phyloP scores from a whole-genome alignment of 352 stramenopile species.

The Pythium graminicola region DNA sequence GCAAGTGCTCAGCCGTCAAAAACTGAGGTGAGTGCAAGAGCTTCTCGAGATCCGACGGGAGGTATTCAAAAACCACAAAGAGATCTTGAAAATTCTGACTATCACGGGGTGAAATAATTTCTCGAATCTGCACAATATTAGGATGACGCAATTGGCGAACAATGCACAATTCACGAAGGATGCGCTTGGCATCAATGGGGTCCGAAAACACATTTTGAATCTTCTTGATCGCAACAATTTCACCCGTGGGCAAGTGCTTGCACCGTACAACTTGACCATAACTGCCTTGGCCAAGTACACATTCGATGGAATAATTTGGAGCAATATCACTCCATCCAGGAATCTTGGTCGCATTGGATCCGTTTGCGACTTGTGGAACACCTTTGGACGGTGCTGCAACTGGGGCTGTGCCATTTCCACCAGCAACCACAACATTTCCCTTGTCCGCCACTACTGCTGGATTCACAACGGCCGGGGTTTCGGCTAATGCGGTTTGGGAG shows the following conservation, averaged over 20 bases:
- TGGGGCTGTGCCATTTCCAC: slow-evolving; percentile 1
- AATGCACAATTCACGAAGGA: slow-evolving; percentile 87
- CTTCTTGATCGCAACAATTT: slow-evolving; percentile 88
- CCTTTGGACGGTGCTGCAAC: neutral
- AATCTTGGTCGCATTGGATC: slow-evolving; percentile 71
- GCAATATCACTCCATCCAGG: slow-evolving; percentile 77
- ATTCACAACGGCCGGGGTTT: slow-evolving; percentile 49
- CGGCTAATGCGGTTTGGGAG: slow-evolving; percentile 25
- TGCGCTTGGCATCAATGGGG: slow-evolving; percentile 81
- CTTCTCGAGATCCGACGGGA: slow-evolving; percentile 92
- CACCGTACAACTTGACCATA: slow-evolving; percentile 79
- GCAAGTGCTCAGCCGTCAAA: slow-evolving; percentile 92
- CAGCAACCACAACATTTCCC: neutral
- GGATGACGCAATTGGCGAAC: slow-evolving; percentile 71
- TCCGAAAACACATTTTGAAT: slow-evolving; percentile 87
- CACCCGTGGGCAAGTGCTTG: no score
- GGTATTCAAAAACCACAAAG: slow-evolving; percentile 91
- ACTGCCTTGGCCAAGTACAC: slow-evolving; percentile 77
- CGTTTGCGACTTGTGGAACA: slow-evolving; percentile 5
- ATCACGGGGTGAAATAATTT: slow-evolving; percentile 78
- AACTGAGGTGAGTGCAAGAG: slow-evolving; percentile 92
- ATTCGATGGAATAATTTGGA: slow-evolving; percentile 80
- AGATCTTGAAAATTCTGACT: slow-evolving; percentile 85
- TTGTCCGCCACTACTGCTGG: slow-evolving; percentile 11
- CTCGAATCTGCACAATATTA: slow-evolving; percentile 77